phyloP scores from a whole-genome alignment of 768 basidiomycete genomes.

The Suillus americanus region DNA sequence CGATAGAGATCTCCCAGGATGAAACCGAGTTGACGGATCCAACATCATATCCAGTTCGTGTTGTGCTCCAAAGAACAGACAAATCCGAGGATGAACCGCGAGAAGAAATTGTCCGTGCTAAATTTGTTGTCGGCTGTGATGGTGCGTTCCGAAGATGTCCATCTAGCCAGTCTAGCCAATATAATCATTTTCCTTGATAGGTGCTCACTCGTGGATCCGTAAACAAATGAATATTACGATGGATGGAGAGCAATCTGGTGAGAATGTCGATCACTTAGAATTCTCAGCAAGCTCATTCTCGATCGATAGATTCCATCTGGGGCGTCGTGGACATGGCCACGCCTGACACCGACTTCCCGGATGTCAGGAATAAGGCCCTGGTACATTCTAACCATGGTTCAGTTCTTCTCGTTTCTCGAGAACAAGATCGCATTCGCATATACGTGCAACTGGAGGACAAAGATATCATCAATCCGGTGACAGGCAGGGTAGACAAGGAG shows the following conservation, averaged over 20 bases:
- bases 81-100: conserved; percentile 32
- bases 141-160: conserved; percentile 37
- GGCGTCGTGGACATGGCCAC: conserved; percentile 43
- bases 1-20: conserved; percentile 29
- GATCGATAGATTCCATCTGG: conserved; percentile 37
- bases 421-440: conserved; percentile 45
- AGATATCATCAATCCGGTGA: conserved; percentile 35
- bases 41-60: conserved; percentile 23
- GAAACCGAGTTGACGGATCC: conserved; percentile 22
- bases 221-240: conserved; percentile 62
- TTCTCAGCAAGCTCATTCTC: not conserved
- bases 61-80: conserved; percentile 20
- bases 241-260: conserved; percentile 70
- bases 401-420: conserved; percentile 52
- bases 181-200: conserved; percentile 32
- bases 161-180: not conserved
- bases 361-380: conserved; percentile 46
- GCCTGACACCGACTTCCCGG: conserved; percentile 53
- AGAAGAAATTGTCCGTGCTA: conserved; percentile 63
- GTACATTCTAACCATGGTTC: conserved; percentile 54
- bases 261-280: conserved; percentile 2
- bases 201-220: conserved; percentile 83
- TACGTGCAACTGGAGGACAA: conserved; percentile 51
- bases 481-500: conserved; percentile 42
- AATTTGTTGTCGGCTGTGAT: conserved; percentile 77